Evolutionary conservation across 768 basidiomycete species (phyloP), one percentile per base, ranked within the genome.

Genomic region (Tulasnella sp.): DNA sequence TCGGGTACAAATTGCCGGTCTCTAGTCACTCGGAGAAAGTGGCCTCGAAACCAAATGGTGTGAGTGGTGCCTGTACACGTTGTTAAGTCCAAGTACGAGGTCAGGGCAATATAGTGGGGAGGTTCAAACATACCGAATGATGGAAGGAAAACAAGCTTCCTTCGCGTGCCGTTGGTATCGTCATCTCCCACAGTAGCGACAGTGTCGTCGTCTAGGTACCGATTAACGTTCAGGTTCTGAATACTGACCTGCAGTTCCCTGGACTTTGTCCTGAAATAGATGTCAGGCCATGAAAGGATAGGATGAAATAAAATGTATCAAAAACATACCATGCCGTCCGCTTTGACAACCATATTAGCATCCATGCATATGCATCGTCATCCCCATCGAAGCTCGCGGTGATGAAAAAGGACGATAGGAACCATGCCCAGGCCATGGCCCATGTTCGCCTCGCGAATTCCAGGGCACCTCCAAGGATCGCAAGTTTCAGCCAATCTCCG

Each of bases 291-390:
- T 32, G 4, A 44, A 17, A 41, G n/a, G 23, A 41, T n/a, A 32
- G 50, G 48, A 0, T 26, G 11, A 30, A 3, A 17, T 54, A 7
- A 34, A n/a, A n/a, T n/a, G n/a, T 9, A 9, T 21, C 17, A 45
- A 32, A 48, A 26, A 70, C 80, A 65, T 62, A 78, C 82, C 82
- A 86, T n/a, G 77, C 72, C 19, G 80, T 76, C 43, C 81, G 80
- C 53, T 75, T 74, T 3, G 82, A 80, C 0, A 87, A 69, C 85
- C 85, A 88, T 42, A 76, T 70, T 76, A 85, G 77, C 65, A 87
- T 75, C 86, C 86, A 88, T 41, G 77, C 84, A 64, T 76, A 85
- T 58, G 77, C 74, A n/a, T 66, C 52, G 63, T 88, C 85, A 0
- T 77, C 71, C 3, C 81, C 78, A 1, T 82, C 76, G 55, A 87